phyloP scores from a whole-genome alignment of 306 rosid species.

The Cicer yamashitae region DNA sequence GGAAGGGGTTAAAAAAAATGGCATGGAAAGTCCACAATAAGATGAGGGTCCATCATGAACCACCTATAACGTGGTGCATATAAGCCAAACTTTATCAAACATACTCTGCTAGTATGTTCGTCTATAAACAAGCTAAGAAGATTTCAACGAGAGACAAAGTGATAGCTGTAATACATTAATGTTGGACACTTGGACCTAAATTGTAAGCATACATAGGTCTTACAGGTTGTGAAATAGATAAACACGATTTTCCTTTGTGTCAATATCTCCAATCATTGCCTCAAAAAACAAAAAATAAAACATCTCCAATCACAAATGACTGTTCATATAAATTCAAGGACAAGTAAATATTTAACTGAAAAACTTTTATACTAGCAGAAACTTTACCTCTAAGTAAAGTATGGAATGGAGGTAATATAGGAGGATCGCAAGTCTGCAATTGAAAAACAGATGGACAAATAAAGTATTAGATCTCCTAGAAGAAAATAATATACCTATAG shows the following conservation, averaged over 20 bases:
- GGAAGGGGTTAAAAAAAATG: neutral
- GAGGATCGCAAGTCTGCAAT: constrained; percentile 59
- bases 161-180: neutral
- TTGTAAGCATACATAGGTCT: neutral
- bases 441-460: constrained; percentile 28
- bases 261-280: constrained; percentile 26
- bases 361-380: constrained; percentile 21
- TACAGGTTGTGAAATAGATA: constrained; percentile 3
- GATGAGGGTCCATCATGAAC: neutral
- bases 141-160: neutral
- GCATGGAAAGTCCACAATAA: neutral
- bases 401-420: constrained; percentile 58
- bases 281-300: too few species aligned
- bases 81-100: neutral
- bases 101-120: neutral
- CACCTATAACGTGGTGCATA: neutral
- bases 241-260: constrained; percentile 22
- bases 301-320: constrained; percentile 11
- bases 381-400: constrained; percentile 51
- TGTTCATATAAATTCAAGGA: constrained; percentile 1
- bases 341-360: constrained; percentile 17
- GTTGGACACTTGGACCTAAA: constrained; percentile 9
- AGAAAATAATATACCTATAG: neutral
- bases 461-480: constrained; percentile 4
- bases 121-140: constrained; percentile 10